Evolutionary conservation across 768 basidiomycete genomes (phyloP).

Genomic region (Rhodotorula paludigena): DNA sequence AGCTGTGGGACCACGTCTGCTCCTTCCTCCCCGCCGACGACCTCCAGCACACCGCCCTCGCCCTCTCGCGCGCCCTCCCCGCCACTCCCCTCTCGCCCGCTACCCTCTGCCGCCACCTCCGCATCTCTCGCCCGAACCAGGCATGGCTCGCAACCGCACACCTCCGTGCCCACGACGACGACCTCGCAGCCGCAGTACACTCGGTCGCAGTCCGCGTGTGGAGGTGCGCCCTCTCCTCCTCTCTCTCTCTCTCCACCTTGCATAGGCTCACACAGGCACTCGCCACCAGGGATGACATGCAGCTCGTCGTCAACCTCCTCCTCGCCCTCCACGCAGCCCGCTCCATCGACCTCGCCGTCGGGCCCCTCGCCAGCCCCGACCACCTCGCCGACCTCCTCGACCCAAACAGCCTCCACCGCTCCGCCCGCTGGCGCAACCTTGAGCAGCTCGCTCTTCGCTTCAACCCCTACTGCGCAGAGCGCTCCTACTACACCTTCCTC

Average conservation of each 20-base stretch:
- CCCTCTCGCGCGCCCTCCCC: conserved; percentile 64
- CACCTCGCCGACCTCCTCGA: conserved; percentile 67
- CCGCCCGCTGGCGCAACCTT: conserved; percentile 44
- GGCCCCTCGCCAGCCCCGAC: conserved; percentile 74
- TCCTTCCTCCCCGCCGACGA: conserved; percentile 52
- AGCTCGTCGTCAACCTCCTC: conserved; percentile 51
- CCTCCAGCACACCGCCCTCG: conserved; percentile 56
- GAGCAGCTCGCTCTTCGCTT: conserved; percentile 63
- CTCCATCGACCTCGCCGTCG: conserved; percentile 62
- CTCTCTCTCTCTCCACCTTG: no score
- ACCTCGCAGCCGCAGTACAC: conserved; percentile 11
- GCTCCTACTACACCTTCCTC: conserved; percentile 76
- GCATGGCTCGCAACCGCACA: conserved; percentile 58
- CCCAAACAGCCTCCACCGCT: conserved; percentile 14
- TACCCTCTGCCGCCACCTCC: conserved; percentile 60
- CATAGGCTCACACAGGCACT: no score
- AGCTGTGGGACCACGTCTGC: conserved; percentile 63
- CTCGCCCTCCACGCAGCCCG: conserved; percentile 55
- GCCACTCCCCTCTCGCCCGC: conserved; percentile 55
- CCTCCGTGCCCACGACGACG: conserved; percentile 48
- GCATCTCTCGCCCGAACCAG: conserved; percentile 55
- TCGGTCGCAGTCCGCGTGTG: conserved; percentile 20
- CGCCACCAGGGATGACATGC: conserved; percentile 40
- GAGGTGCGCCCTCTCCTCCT: no score
- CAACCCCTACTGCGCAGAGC: conserved; percentile 69